Base-by-base conservation (phyloP, 768 basidiomycete species). In the Pleurotus giganteus region DNA sequence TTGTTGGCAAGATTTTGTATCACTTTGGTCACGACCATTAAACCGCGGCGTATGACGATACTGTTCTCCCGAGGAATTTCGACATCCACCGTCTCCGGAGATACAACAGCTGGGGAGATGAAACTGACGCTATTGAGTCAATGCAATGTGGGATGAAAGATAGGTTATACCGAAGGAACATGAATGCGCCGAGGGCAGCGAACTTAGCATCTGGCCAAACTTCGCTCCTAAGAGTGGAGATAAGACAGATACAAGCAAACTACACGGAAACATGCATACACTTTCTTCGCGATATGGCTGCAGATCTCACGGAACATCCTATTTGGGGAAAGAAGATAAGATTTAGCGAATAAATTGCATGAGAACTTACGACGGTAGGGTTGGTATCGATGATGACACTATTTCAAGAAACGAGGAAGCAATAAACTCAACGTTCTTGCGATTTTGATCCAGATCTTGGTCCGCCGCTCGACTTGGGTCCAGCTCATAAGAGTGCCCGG, bases 1-100 rank as follows among this genome's bases (percentile, higher is more conserved):
- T 97, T 96, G 71, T 97, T 98, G 17, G 94, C 94, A 27, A 97
- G 71, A 63, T 92, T 94, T 69, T 96, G 94, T 43, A 97, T 86
- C 54, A 95, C 85, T 72, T 95, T 97, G 41, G 92, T 90, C 58
- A 97, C 88, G 44, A 90, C 74, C 78, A 91, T 86, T 12, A 96
- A 74, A 15, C 91, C 93, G 37, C 89, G 84, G 15, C 90, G 86
- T 50, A 90, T 77, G 26, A 80, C 75, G 1, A 62, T 28, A 4
- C 64, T 61, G 36, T 76, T 71, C 32, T 86, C 88, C 56, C 79
- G 77, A 0, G 90, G 88, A 0, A 92, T 64, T 57, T 91, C 87
- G 34, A 97, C 75, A 61, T 97, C 95, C 15, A 97, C 83, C 8
- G 74, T 83, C 62, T 92, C 90, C 0, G 94, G 94, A 0, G 89